phyloP scores from a whole-genome alignment of 768 basidiomycete genomes.

The Pulveroboletus sp. region DNA sequence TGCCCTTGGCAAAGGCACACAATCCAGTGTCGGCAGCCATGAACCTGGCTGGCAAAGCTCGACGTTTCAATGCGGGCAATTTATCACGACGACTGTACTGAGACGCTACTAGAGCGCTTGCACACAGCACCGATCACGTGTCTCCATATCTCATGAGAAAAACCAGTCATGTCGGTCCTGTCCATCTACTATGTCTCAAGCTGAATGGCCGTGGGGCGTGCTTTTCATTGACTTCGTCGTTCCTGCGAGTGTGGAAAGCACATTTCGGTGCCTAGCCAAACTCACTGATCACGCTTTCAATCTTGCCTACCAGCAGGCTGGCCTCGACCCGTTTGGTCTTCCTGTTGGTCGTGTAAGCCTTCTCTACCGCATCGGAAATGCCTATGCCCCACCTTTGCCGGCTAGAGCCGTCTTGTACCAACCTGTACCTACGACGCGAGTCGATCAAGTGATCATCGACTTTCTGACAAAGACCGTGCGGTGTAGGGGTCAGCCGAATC shows the following conservation, averaged over 20 bases:
- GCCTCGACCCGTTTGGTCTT: background rate
- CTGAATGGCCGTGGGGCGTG: constrained; percentile 6
- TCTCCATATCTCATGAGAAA: too few species aligned
- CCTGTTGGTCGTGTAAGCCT: constrained; percentile 14
- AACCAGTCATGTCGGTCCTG: too few species aligned
- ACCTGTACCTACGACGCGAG: constrained; percentile 1
- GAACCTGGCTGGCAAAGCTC: too few species aligned
- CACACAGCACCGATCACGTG: too few species aligned
- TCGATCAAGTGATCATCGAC: constrained; percentile 14
- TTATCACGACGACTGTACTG: too few species aligned
- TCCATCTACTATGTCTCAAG: constrained; percentile 14
- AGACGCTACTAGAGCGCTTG: too few species aligned
- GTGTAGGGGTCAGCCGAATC: constrained; percentile 12
- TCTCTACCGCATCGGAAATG: constrained; percentile 7
- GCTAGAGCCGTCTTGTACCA: constrained; percentile 15
- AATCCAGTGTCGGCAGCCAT: too few species aligned
- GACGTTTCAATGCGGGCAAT: too few species aligned
- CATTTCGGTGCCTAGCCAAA: constrained; percentile 12
- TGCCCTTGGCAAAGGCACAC: too few species aligned
- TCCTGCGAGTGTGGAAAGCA: background rate
- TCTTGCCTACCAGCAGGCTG: constrained; percentile 5
- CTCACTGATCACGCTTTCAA: constrained; percentile 20
- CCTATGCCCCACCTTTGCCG: constrained; percentile 4
- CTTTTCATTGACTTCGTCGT: constrained; percentile 14
- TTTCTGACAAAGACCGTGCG: constrained; percentile 13